phyloP scores from a whole-genome alignment of 2,329 filamentous ascomycete species.

The Niveomyces coronatus region DNA sequence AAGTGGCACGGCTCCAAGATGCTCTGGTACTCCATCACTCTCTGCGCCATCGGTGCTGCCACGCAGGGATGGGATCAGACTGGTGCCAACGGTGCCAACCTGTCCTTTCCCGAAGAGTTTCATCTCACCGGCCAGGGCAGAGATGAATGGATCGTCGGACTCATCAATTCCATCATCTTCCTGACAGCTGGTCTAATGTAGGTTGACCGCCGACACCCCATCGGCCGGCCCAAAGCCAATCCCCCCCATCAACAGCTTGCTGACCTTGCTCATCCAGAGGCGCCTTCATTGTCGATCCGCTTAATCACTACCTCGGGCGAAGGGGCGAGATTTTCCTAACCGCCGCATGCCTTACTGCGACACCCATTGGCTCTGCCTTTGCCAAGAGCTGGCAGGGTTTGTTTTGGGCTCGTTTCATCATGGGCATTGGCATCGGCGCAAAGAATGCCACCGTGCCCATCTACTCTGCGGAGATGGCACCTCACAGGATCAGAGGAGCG shows the following conservation, averaged over 20 bases:
- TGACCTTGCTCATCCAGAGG: slow-evolving; percentile 12
- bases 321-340: slow-evolving; percentile 58
- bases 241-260: background rate
- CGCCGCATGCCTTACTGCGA: slow-evolving; percentile 35
- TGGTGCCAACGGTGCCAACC: slow-evolving; percentile 49
- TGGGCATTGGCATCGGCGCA: slow-evolving; percentile 59
- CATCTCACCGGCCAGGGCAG: slow-evolving; percentile 25
- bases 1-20: slow-evolving; percentile 44
- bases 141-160: slow-evolving; percentile 32
- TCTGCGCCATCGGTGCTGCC: slow-evolving; percentile 46
- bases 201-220: slow-evolving; percentile 11
- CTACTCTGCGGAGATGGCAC: slow-evolving; percentile 62
- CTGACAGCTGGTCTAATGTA: slow-evolving; percentile 47
- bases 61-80: slow-evolving; percentile 56
- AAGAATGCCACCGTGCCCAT: slow-evolving; percentile 58
- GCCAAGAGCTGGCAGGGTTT: slow-evolving; percentile 56
- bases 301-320: slow-evolving; percentile 55
- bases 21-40: slow-evolving; percentile 34
- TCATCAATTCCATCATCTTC: slow-evolving; percentile 25
- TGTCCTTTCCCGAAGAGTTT: slow-evolving; percentile 43
- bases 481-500: slow-evolving; percentile 55
- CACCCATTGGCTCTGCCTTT: slow-evolving; percentile 46
- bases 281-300: slow-evolving; percentile 28
- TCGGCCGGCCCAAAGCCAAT: slow-evolving; percentile 25
- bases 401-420: slow-evolving; percentile 53